Percentiles rank a stretch among this genome's conserved stretches.
phyloP scores from a whole-genome alignment of 345 rosid genomes.

The Rhodamnia rubescens region DNA sequence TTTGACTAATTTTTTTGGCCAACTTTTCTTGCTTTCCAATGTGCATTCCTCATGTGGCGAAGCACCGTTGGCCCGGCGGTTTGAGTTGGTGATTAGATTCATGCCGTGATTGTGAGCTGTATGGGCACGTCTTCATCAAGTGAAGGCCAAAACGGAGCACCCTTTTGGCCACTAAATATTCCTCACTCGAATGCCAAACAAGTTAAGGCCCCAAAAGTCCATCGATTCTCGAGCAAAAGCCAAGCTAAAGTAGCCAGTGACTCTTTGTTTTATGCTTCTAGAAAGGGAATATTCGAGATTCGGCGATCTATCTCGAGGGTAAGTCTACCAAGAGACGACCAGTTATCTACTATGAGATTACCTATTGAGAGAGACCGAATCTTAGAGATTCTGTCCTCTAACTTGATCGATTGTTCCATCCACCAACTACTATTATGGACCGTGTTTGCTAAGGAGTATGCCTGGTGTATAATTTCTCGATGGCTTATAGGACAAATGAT shows the following conservation, averaged over 20 bases:
- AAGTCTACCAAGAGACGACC: neutral
- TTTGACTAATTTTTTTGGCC: neutral
- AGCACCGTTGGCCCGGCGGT: neutral
- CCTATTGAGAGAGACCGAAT: neutral
- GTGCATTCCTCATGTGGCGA: neutral
- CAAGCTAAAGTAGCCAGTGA: neutral
- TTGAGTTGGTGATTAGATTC: neutral
- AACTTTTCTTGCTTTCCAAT: neutral
- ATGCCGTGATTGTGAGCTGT: neutral
- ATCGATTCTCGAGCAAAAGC: neutral
- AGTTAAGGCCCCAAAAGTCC: neutral
- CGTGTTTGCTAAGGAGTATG: neutral
- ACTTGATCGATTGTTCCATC: neutral
- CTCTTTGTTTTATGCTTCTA: neutral
- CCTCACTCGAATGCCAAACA: neutral
- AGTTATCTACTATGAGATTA: neutral
- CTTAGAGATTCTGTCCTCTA: neutral
- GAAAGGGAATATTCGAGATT: neutral
- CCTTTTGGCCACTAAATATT: neutral
- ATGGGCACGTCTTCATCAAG: neutral
- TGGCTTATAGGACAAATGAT: neutral
- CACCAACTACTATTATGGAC: neutral
- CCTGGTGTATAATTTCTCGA: neutral
- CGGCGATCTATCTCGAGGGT: neutral
- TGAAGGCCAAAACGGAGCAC: neutral